Conservation (phyloP, 208 protist genomes). For the Leishmania martiniquensis region DNA sequence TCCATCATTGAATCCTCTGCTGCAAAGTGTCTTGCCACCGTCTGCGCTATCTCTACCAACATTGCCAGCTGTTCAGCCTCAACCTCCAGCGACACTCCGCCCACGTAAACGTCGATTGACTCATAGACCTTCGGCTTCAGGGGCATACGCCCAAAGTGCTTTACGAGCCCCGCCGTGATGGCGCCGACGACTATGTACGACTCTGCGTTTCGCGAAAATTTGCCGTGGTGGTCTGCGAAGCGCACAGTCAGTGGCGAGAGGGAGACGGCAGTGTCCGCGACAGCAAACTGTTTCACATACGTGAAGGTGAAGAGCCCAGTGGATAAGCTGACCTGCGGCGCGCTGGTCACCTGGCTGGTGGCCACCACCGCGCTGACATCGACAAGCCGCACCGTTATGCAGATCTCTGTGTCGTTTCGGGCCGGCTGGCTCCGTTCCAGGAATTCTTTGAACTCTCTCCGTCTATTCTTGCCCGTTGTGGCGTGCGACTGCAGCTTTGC, state of each 20-base stretch:
- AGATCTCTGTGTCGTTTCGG: slow-evolving; percentile 71
- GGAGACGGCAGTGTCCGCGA: slow-evolving; percentile 59
- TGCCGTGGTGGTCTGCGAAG: slow-evolving; percentile 28
- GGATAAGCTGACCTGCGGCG: slow-evolving; percentile 42
- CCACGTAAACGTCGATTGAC: slow-evolving; percentile 54
- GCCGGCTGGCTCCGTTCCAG: slow-evolving; percentile 59
- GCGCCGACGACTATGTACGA: slow-evolving; percentile 54
- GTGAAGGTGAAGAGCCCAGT: slow-evolving; percentile 63
- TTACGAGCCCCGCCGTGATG: slow-evolving; percentile 51
- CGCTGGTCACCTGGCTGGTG: slow-evolving; percentile 21
- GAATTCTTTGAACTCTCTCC: slow-evolving; percentile 77
- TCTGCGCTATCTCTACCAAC: slow-evolving; percentile 45
- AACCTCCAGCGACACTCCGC: slow-evolving; percentile 60
- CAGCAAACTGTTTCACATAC: slow-evolving; percentile 68
- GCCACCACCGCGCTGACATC: slow-evolving; percentile 51
- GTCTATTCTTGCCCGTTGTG: slow-evolving; percentile 71
- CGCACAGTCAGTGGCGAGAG: slow-evolving; percentile 60
- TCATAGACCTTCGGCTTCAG: slow-evolving; percentile 73
- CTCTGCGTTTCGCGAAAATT: slow-evolving; percentile 25
- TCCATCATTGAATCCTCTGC: slow-evolving; percentile 61
- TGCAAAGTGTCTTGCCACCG: slow-evolving; percentile 51
- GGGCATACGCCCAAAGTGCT: slow-evolving; percentile 83
- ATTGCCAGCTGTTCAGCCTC: slow-evolving; percentile 57
- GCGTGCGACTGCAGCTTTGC: slow-evolving; percentile 79
- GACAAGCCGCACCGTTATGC: slow-evolving; percentile 49